Conservation (phyloP, 1,284 basidiomycete genomes). For the Waitea zeae region DNA sequence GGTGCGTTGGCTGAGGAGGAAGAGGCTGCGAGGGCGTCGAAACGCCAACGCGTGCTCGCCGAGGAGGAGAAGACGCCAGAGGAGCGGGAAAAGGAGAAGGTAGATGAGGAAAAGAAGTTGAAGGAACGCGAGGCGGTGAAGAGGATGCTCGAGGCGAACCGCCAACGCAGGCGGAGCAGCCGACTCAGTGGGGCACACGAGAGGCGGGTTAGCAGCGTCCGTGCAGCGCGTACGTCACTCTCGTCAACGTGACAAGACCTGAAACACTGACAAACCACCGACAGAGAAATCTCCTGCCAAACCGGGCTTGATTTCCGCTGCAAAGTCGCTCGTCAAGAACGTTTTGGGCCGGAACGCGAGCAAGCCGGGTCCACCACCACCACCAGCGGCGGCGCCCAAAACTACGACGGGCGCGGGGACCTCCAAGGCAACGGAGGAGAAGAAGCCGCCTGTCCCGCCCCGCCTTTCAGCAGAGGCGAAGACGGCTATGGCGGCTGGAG, state of each 20-base stretch:
- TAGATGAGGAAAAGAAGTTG: constrained; percentile 12
- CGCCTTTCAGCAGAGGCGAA: background rate
- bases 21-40: constrained; percentile 14
- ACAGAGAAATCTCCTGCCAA: constrained; percentile 10
- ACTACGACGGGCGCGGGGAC: background rate
- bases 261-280: constrained; percentile 5
- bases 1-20: constrained; percentile 32
- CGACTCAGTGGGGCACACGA: constrained; percentile 15
- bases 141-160: constrained; percentile 41
- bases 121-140: constrained; percentile 42
- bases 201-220: background rate
- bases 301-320: constrained; percentile 20
- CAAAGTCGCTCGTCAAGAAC: constrained; percentile 20
- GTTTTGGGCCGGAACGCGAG: constrained; percentile 15
- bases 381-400: constrained; percentile 1
- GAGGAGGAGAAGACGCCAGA: constrained; percentile 8
- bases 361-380: too few species aligned
- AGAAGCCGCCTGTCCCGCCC: background rate
- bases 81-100: constrained; percentile 21
- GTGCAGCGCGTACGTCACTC: constrained; percentile 17
- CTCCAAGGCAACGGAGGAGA: background rate
- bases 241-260: constrained; percentile 1
- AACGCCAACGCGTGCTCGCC: constrained; percentile 21
- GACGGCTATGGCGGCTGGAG: background rate
- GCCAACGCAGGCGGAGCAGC: constrained; percentile 49